Conservation (phyloP, 306 rosid genomes). For the Trichosanthes cucumerina region DNA sequence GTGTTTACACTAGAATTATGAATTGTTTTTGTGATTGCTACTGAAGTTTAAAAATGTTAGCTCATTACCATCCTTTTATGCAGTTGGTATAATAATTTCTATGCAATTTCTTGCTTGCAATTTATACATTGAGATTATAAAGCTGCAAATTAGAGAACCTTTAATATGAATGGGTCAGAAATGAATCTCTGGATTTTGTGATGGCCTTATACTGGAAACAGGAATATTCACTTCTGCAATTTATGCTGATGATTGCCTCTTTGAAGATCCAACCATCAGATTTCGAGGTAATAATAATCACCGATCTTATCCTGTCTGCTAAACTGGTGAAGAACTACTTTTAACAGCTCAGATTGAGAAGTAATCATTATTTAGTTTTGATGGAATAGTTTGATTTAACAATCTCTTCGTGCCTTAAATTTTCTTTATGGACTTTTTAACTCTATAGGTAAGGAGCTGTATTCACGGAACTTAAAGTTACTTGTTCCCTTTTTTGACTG, state of each 20-base stretch:
- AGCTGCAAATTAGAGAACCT: neutral
- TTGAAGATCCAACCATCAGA: slow-evolving; percentile 84
- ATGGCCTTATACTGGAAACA: slow-evolving; percentile 16
- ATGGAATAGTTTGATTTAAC: neutral
- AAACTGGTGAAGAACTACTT: neutral
- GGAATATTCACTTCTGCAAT: slow-evolving; percentile 67
- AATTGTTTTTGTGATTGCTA: neutral
- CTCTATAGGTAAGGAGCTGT: slow-evolving; percentile 66
- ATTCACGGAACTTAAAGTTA: slow-evolving; percentile 86
- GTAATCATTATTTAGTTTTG: neutral
- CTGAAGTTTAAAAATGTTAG: neutral
- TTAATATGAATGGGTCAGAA: neutral
- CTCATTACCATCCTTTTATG: neutral
- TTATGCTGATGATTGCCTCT: slow-evolving; percentile 57
- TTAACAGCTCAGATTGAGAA: neutral
- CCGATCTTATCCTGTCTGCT: neutral
- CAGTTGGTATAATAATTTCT: neutral
- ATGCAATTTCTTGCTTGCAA: neutral
- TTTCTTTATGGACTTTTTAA: slow-evolving; percentile 19
- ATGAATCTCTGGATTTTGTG: neutral
- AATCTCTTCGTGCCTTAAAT: neutral
- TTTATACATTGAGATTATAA: neutral
- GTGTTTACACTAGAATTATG: neutral
- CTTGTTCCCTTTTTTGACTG: slow-evolving; percentile 80
- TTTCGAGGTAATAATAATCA: slow-evolving; percentile 50